Evolutionary conservation across 1,284 basidiomycete species (phyloP), one percentile per base, ranked within the genome.

Genomic region (Bjerkandera adusta): DNA sequence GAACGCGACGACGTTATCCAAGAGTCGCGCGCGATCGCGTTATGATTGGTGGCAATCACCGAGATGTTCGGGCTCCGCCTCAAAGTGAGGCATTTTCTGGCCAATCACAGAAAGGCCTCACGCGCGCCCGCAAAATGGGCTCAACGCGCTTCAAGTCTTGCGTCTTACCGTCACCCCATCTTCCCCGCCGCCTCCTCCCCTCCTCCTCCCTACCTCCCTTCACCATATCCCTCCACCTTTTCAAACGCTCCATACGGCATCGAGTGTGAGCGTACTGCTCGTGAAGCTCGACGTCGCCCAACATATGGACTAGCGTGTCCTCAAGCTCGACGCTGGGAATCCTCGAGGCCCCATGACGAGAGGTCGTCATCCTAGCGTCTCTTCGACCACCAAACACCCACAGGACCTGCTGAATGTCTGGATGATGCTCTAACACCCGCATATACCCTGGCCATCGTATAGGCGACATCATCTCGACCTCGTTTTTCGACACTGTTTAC

Each of bases 261-360:
- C 45, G 60, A 54, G 58, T 53, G 55, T 52, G 53, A 60, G 61
- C 56, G 60, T 56, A 50, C 47, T 57, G 51, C 63, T 63, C 62
- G 57, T 22, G 59, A 59, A 63, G 45, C 59, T 59, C 60, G 48
- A 57, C 44, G 48, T 42, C 34, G 39, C 13, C 32, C 15, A 12
- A 2, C 15, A 15, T 29, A 24, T 18, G 21, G 21, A 18, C 22
- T 13, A 39, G 7, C 27, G 22, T 35, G 12, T 12, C 3, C 18
- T 20, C 30, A n/a, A 11, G 30, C 37, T 29, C 21, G 37, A 37
- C 16, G 36, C 36, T 49, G 46, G 30, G 41, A 4, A 24, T 22
- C 5, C 15, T 38, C 12, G 5, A 16, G 12, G 11, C 16, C 35
- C 21, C 29, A 24, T 35, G 35, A 16, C 26, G n/a, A n/a, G n/a